Percentiles rank a stretch among this genome's conserved stretches.
phyloP scores from a whole-genome alignment of 176 grass and related monocot genomes.

The Bromus sterilis region DNA sequence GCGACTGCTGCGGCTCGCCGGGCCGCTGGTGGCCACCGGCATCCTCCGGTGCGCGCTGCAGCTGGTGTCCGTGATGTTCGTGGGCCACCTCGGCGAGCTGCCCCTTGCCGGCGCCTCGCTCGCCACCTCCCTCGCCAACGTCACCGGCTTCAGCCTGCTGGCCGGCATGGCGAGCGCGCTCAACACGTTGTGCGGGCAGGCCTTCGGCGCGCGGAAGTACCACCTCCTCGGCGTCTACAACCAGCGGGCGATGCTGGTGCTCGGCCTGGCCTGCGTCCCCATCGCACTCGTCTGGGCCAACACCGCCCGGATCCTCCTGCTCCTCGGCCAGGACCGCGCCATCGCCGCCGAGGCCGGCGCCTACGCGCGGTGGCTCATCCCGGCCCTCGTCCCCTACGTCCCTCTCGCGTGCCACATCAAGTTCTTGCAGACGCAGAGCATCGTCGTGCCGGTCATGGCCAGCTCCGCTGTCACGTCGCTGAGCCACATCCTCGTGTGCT shows the following conservation, averaged over 20 bases:
- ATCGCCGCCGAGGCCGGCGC: slow-evolving; percentile 62
- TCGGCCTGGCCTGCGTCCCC: slow-evolving; percentile 20
- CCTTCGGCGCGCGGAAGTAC: slow-evolving; percentile 45
- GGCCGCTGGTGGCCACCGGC: slow-evolving; percentile 24
- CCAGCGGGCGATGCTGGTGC: slow-evolving; percentile 18
- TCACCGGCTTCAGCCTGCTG: slow-evolving; percentile 40
- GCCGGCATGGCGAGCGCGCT: slow-evolving; percentile 25
- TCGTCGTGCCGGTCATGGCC: slow-evolving; percentile 1
- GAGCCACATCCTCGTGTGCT: neutral
- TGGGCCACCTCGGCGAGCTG: slow-evolving; percentile 47
- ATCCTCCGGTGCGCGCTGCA: slow-evolving; percentile 24
- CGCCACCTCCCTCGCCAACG: slow-evolving; percentile 38
- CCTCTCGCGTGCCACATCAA: slow-evolving; percentile 43
- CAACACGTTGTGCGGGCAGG: slow-evolving; percentile 48
- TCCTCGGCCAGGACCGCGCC: slow-evolving; percentile 36
- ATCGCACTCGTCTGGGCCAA: slow-evolving; percentile 27
- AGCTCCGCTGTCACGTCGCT: slow-evolving; percentile 8
- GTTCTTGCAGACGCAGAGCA: slow-evolving; percentile 32
- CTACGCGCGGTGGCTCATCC: slow-evolving; percentile 56
- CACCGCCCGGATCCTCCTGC: slow-evolving; percentile 25
- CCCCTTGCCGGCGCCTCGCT: slow-evolving; percentile 40
- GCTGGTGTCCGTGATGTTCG: slow-evolving; percentile 42
- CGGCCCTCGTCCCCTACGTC: slow-evolving; percentile 46
- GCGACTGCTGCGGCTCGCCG: slow-evolving; percentile 19
- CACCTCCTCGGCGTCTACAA: slow-evolving; percentile 20